Base-by-base conservation (phyloP, 768 basidiomycete species). In the Boletellus ananas region DNA sequence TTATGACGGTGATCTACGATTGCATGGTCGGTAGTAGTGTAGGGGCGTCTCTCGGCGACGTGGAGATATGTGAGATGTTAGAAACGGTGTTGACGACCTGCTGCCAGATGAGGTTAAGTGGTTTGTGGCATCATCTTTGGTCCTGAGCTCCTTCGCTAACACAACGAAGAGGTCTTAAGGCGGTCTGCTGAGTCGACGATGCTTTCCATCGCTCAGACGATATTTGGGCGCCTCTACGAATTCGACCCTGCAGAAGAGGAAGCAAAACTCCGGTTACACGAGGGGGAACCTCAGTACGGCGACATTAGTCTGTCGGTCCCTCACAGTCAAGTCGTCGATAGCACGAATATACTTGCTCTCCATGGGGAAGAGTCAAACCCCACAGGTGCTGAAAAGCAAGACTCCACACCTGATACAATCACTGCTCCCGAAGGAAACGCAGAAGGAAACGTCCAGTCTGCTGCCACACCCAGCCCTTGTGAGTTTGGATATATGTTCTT, bases 81-180 rank as follows among this genome's bases (percentile, higher is more conserved):
- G 96, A 99, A 69, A 95, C 94, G 1, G 95, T 97, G 5, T 70
- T 99, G 58, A 95, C 94, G 11, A 97, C 95, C 43, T 93, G 94
- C 57, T 97, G 95, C 67, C 90, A 97, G 66, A 94, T 96, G 81
- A 78, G 96, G 47, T 74, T 97, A n/a, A 90, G 90, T 61, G 94
- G 94, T 95, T 58, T 54, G 88, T 75, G 21, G 8, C 33, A 18
- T 49, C 37, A 31, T 54, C 43, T 53, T 48, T 25, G n/a, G 13
- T 40, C 54, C 10, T 6, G 34, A 45, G n/a, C 31, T 46, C 23
- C 14, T 16, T 59, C 68, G 49, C 51, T 40, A 51, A 39, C 45
- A 47, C 23, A 53, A 27, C 31, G 7, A 65, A 96, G 93, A 94
- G 71, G 86, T 87, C 51, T 75, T 96, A 14, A 83, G 93, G 34